Conservation (phyloP, 306 rosid genomes). For the Trifolium fragiferum region DNA sequence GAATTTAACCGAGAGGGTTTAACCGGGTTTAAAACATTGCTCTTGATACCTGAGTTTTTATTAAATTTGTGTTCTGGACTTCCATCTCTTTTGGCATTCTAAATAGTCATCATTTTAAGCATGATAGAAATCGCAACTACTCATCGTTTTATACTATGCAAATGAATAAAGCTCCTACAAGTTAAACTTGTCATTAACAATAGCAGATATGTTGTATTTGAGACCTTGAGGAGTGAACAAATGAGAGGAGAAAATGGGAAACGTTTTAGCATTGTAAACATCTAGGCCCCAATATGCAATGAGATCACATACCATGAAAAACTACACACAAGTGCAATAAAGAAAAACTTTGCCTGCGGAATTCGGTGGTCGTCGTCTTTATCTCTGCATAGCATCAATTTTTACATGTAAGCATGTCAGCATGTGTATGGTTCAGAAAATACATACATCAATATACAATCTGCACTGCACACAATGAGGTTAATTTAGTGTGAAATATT, state of each 20-base stretch:
- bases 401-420: not conserved
- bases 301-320: constrained; percentile 73
- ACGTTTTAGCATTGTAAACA: constrained; percentile 54
- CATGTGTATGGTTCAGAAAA: not conserved
- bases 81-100: no score
- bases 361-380: constrained; percentile 53
- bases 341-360: constrained; percentile 70
- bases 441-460: not conserved
- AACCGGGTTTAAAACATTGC: no score
- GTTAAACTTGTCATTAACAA: constrained; percentile 63
- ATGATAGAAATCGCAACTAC: no score
- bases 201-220: constrained; percentile 58
- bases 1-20: no score
- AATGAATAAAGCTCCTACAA: no score
- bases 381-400: constrained; percentile 54
- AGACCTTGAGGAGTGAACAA: constrained; percentile 68
- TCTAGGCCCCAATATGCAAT: constrained; percentile 70
- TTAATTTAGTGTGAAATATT: constrained; percentile 16
- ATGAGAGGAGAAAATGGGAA: constrained; percentile 81
- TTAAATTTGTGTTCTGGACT: no score
- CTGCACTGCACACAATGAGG: not conserved
- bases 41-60: no score
- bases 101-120: no score
- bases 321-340: constrained; percentile 69
- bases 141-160: no score